Percentiles rank a stretch among this genome's conserved stretches.
Conservation (phyloP, 495 filamentous ascomycete genomes). For the Cairneyella variabilis region DNA sequence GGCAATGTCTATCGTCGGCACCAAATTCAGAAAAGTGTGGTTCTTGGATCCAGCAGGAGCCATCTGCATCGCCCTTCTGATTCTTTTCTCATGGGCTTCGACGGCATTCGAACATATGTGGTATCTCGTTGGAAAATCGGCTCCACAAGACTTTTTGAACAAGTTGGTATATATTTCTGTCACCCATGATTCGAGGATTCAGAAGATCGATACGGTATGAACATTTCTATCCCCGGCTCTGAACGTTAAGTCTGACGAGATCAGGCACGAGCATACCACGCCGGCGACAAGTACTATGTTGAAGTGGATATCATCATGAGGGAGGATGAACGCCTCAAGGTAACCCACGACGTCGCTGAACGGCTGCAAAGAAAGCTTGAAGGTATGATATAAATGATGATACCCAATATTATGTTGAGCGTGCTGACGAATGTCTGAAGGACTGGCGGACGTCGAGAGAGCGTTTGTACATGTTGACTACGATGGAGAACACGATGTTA, state of each 20-base stretch:
- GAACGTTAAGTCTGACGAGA: not conserved
- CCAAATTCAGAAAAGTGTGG: slow-evolving; percentile 43
- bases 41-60: slow-evolving; percentile 53
- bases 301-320: slow-evolving; percentile 58
- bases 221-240: not conserved
- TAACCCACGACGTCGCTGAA: slow-evolving; percentile 52
- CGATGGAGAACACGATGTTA: slow-evolving; percentile 41
- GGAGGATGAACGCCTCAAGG: slow-evolving; percentile 40
- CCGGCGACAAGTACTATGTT: slow-evolving; percentile 52
- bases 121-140: slow-evolving; percentile 51
- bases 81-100: slow-evolving; percentile 50
- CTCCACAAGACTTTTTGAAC: slow-evolving; percentile 49
- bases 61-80: slow-evolving; percentile 50
- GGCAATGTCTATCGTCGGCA: slow-evolving; percentile 50
- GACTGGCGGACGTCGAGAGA: slow-evolving; percentile 47
- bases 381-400: no score
- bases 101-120: slow-evolving; percentile 56
- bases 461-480: slow-evolving; percentile 58
- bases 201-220: slow-evolving; percentile 49
- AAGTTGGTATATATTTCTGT: slow-evolving; percentile 55
- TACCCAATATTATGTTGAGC: no score
- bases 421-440: no score
- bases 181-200: slow-evolving; percentile 47
- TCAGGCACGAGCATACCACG: slow-evolving; percentile 50
- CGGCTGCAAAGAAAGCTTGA: slow-evolving; percentile 52